Base-by-base conservation (phyloP, 768 basidiomycete genomes). In the Boletus huronensis region DNA sequence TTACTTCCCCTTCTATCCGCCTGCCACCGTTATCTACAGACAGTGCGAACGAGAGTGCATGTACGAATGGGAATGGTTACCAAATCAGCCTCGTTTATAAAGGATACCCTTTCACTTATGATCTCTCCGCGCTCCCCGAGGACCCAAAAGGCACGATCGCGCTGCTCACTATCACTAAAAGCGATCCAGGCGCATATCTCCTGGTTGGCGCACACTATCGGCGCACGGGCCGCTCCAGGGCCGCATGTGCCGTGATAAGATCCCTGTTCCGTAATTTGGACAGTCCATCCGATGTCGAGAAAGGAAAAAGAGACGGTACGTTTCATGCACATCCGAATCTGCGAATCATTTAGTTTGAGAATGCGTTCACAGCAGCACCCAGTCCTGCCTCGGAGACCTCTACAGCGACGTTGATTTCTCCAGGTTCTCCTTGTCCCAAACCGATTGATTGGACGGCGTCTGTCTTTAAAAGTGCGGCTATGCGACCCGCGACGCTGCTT, bases 111-210 rank as follows among this genome's bases (percentile, higher is more conserved):
- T 60, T 70, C 49, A 60, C 26, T 43, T 69, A 66, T 59, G 64
- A 68, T 53, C 61, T 70, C 36, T 52, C 62, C 28, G 35, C 55
- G 11, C 69, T 70, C 48, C 64, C 70, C 38, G 64, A 70, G 48
- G 69, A 70, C 32, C 70, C 69, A 43, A 52, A 58, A 34, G 59
- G 64, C 35, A 60, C 60, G 34, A 66, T 70, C 34, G 58, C 61
- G 8, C 52, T 70, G 43, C 67, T 70, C 41, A 54, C 41, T 38
- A 49, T 57, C 31, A 70, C 70, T 40, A 50, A 65, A 29, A 66
- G 66, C 23, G 70, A 69, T 56, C 70, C 69, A 13, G 70, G 69
- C 36, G 55, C 69, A 52, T 70, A 70, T 60, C 29, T 70, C 50
- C 41, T 70, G 38, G 55, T 70, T 25, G 59, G 62, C 11, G 69